phyloP scores from a whole-genome alignment of 345 rosid species.

The Noccaea caerulescens region DNA sequence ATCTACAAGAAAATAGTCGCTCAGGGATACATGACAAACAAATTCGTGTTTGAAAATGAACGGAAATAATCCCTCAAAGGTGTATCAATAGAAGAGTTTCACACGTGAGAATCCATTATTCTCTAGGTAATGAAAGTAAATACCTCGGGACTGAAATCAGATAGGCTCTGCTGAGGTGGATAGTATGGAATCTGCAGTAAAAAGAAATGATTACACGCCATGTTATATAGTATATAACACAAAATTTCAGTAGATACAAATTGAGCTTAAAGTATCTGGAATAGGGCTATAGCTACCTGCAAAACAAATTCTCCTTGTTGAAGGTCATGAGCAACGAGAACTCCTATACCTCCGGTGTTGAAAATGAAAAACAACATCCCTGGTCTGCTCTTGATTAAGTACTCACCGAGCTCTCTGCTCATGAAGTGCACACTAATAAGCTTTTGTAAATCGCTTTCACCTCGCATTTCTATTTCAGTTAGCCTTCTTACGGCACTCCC shows the following conservation, averaged over 20 bases:
- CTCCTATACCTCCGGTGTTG: slow-evolving; percentile 88
- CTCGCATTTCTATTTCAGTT: slow-evolving; percentile 61
- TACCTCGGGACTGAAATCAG: slow-evolving; percentile 80
- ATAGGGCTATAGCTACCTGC: slow-evolving; percentile 59
- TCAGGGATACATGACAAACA: slow-evolving; percentile 43
- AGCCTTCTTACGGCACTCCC: slow-evolving; percentile 79
- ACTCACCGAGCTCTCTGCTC: slow-evolving; percentile 77
- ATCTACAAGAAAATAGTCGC: slow-evolving; percentile 63
- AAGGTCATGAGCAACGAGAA: slow-evolving; percentile 95
- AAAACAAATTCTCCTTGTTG: slow-evolving; percentile 84
- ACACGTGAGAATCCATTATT: neutral
- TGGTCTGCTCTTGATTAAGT: slow-evolving; percentile 69
- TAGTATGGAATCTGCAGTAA: slow-evolving; percentile 74
- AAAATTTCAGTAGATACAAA: neutral
- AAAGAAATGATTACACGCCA: neutral
- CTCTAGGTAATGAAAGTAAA: slow-evolving; percentile 24
- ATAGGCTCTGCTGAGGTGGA: slow-evolving; percentile 89
- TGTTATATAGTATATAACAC: neutral
- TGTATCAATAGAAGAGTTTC: neutral
- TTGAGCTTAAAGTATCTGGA: slow-evolving; percentile 2
- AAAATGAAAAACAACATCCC: slow-evolving; percentile 93
- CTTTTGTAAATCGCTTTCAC: slow-evolving; percentile 84
- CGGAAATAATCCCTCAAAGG: neutral
- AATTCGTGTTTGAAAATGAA: neutral
- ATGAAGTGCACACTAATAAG: slow-evolving; percentile 89